Evolutionary conservation across 2,329 filamentous ascomycete genomes (phyloP).

Genomic region (Epichloe hybrida): DNA sequence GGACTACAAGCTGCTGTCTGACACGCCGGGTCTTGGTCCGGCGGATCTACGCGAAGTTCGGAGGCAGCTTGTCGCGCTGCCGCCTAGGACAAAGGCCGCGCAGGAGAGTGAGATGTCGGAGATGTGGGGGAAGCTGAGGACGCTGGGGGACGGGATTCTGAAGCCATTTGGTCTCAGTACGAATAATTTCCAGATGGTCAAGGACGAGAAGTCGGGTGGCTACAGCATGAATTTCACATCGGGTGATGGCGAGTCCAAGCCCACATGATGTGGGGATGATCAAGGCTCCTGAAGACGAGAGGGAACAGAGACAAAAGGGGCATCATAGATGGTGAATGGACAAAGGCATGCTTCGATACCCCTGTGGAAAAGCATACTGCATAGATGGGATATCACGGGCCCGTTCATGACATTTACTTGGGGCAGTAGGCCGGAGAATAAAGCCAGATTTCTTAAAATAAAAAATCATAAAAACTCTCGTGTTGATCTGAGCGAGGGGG

Average conservation of each 20-base stretch:
- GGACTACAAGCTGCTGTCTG: constrained; percentile 60
- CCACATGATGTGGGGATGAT: too few relatives aligned
- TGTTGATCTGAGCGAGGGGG: too few relatives aligned
- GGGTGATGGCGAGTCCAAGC: constrained; percentile 10
- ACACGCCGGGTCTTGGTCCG: constrained; percentile 40
- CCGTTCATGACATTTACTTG: too few relatives aligned
- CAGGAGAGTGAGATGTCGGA: constrained; percentile 82
- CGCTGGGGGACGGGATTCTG: constrained; percentile 79
- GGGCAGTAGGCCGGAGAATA: too few relatives aligned
- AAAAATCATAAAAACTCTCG: too few relatives aligned
- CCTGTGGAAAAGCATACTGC: too few relatives aligned
- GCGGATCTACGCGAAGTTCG: constrained; percentile 57
- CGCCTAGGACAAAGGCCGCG: constrained; percentile 57
- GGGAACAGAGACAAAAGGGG: too few relatives aligned
- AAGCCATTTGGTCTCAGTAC: constrained; percentile 91
- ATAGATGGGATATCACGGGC: too few relatives aligned
- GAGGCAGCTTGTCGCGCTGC: constrained; percentile 51
- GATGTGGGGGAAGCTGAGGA: constrained; percentile 95
- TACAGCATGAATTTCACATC: constrained; percentile 83
- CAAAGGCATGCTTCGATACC: background rate
- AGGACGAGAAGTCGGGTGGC: constrained; percentile 78
- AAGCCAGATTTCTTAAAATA: too few relatives aligned
- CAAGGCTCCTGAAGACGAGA: too few relatives aligned
- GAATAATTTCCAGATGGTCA: constrained; percentile 85
- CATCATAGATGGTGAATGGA: background rate